Conservation (phyloP, 1,284 basidiomycete genomes). For the Cryptococcus sp. region DNA sequence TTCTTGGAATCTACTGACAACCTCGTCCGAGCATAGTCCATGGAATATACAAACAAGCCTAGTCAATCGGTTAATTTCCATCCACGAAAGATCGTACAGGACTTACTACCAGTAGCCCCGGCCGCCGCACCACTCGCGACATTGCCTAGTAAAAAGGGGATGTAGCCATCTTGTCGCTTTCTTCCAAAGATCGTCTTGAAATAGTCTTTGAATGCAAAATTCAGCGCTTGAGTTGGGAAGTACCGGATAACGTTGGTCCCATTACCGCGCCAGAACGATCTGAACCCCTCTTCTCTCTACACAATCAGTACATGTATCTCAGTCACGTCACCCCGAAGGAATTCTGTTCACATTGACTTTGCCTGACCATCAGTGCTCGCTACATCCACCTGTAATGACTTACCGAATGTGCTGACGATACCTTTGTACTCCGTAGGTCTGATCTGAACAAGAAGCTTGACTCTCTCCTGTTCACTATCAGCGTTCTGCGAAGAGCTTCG, state of each 20-base stretch:
- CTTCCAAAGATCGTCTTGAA: slow-evolving; percentile 92
- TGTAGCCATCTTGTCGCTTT: slow-evolving; percentile 83
- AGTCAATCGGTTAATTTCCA: too few relatives aligned
- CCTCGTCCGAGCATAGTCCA: slow-evolving; percentile 94
- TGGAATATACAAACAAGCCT: slow-evolving; percentile 84
- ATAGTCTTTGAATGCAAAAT: slow-evolving; percentile 98
- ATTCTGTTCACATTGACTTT: slow-evolving; percentile 3
- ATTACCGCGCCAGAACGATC: slow-evolving; percentile 92
- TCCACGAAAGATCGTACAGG: background rate
- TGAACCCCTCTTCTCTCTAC: slow-evolving; percentile 82
- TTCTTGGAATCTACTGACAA: slow-evolving; percentile 93
- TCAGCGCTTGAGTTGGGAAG: slow-evolving; percentile 94
- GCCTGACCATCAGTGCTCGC: background rate
- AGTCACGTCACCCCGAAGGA: background rate
- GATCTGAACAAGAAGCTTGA: slow-evolving; percentile 55
- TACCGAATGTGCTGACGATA: slow-evolving; percentile 71
- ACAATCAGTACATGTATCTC: slow-evolving; percentile 33
- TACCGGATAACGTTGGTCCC: slow-evolving; percentile 97
- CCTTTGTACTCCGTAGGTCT: slow-evolving; percentile 87
- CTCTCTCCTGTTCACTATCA: slow-evolving; percentile 3
- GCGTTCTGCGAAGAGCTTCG: too few relatives aligned
- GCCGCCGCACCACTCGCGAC: slow-evolving; percentile 93
- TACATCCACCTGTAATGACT: slow-evolving; percentile 51
- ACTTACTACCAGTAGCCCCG: slow-evolving; percentile 56
- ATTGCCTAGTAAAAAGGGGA: slow-evolving; percentile 86